phyloP scores from a whole-genome alignment of 2,329 filamentous ascomycete genomes.

The Aureobasidium lini region DNA sequence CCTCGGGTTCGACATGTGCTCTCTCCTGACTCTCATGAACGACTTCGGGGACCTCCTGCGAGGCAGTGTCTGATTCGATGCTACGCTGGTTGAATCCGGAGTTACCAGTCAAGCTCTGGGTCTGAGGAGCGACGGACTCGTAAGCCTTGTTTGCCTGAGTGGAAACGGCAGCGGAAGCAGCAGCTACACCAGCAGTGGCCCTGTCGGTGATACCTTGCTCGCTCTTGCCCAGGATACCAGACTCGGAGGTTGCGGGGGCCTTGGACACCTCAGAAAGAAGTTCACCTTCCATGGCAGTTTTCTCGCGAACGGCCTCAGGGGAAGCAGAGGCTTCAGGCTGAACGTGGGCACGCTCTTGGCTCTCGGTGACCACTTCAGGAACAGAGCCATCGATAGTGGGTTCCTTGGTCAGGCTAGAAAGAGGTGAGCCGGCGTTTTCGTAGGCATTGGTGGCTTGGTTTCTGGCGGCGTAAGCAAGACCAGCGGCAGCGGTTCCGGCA shows the following conservation, averaged over 20 bases:
- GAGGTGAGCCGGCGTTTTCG: not conserved
- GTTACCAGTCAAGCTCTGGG: constrained; percentile 28
- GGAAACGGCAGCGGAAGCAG: constrained; percentile 30
- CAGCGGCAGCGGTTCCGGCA: constrained; percentile 29
- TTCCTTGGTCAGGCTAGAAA: constrained; percentile 1
- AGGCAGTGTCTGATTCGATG: constrained; percentile 28
- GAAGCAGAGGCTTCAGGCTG: constrained; percentile 61
- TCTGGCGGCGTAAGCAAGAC: constrained; percentile 27
- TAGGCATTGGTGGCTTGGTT: constrained; percentile 26
- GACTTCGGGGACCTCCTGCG: constrained; percentile 25
- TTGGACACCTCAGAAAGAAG: constrained; percentile 53
- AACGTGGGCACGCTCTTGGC: constrained; percentile 57
- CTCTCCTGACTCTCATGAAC: constrained; percentile 56
- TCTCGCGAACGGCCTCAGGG: constrained; percentile 42
- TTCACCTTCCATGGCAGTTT: constrained; percentile 57
- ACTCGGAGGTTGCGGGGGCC: constrained; percentile 20
- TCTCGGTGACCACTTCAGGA: constrained; percentile 62
- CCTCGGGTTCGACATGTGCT: constrained; percentile 57
- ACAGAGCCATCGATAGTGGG: constrained; percentile 26
- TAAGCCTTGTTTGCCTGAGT: not conserved
- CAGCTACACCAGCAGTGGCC: constrained; percentile 34
- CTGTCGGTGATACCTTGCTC: constrained; percentile 20
- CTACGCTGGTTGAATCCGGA: constrained; percentile 27
- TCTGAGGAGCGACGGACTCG: not conserved
- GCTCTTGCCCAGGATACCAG: constrained; percentile 31